Evolutionary conservation across 208 protist genomes (phyloP).

Genomic region (Leptomonas seymouri): DNA sequence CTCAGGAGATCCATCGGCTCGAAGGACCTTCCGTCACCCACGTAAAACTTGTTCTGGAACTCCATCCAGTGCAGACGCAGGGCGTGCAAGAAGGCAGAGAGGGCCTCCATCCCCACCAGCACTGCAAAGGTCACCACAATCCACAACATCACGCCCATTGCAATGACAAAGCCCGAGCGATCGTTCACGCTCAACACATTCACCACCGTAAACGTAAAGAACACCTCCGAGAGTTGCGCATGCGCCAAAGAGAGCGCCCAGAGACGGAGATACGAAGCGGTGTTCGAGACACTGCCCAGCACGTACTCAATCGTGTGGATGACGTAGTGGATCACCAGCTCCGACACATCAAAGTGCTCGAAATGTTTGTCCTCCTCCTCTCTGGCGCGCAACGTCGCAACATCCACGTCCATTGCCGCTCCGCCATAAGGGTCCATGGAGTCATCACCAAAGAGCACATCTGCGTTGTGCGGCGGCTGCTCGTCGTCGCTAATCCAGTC

Average conservation of each 20-base stretch:
- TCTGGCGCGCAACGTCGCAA: neutral
- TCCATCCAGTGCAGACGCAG: slow-evolving; percentile 98
- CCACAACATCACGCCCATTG: slow-evolving; percentile 93
- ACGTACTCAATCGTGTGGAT: slow-evolving; percentile 99
- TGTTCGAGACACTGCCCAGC: slow-evolving; percentile 99
- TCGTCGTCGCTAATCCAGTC: slow-evolving; percentile 30
- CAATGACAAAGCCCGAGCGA: slow-evolving; percentile 66
- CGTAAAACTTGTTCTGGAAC: slow-evolving; percentile 98
- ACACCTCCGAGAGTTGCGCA: slow-evolving; percentile 95
- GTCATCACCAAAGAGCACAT: slow-evolving; percentile 23
- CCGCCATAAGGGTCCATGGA: slow-evolving; percentile 10
- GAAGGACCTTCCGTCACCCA: slow-evolving; percentile 88
- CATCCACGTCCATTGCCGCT: neutral
- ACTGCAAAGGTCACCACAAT: slow-evolving; percentile 95
- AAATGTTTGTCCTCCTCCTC: slow-evolving; percentile 41
- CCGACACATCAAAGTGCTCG: slow-evolving; percentile 88
- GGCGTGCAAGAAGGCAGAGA: slow-evolving; percentile 99
- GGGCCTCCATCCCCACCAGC: slow-evolving; percentile 98
- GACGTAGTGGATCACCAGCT: slow-evolving; percentile 97
- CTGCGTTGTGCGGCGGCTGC: neutral
- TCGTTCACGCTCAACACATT: slow-evolving; percentile 54
- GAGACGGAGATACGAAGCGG: slow-evolving; percentile 99
- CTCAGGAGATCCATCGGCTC: slow-evolving; percentile 35
- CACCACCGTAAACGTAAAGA: slow-evolving; percentile 80
- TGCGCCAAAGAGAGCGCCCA: slow-evolving; percentile 99